Evolutionary conservation across 768 basidiomycete species (phyloP), one percentile per base, ranked within the genome.

Genomic region (Mycena galopus): DNA sequence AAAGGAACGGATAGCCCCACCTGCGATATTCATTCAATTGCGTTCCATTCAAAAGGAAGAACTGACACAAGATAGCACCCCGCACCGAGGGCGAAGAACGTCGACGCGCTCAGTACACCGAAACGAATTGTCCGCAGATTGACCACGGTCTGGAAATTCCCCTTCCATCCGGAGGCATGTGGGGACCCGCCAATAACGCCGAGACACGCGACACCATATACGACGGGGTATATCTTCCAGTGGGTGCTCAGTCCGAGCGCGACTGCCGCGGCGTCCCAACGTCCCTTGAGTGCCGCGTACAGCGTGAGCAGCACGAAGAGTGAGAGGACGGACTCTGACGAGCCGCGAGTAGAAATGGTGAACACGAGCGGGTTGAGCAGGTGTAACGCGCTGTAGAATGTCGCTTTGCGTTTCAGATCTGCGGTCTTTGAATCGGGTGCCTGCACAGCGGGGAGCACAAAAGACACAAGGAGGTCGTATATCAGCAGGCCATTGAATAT

Each of bases 141-240:
- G 25, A 92, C 77, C 56, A 91, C 71, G 16, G 79, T 81, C 75
- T 71, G 77, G 60, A 87, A n/a, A 72, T 81, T 85, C n/a, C 73
- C 81, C 62, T 73, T 75, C 77, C 75, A 69, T 19, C 76, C 69
- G 23, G 57, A 67, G 29, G 69, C n/a, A 62, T 53, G 67, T 3
- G 70, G 59, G 29, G 77, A 66, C 35, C 78, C 70, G 19, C 81
- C 81, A 58, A 93, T 81, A 51, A 88, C 85, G 0, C 90, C 89
- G 66, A 96, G 82, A 71, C 95, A 91, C 42, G 91, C 89, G n/a
- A 93, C 87, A 0, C 93, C 94, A 79, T 98, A 98, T 67, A 99
- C 90, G 74, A 97, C 86, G 0, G 98, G 98, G 78, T 98, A 99
- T 67, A 99, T 95, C 83, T 99, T 99, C 95, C 96, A 97, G 77